Conservation (phyloP, 2,329 filamentous ascomycete genomes). For the Beauveria sp. region DNA sequence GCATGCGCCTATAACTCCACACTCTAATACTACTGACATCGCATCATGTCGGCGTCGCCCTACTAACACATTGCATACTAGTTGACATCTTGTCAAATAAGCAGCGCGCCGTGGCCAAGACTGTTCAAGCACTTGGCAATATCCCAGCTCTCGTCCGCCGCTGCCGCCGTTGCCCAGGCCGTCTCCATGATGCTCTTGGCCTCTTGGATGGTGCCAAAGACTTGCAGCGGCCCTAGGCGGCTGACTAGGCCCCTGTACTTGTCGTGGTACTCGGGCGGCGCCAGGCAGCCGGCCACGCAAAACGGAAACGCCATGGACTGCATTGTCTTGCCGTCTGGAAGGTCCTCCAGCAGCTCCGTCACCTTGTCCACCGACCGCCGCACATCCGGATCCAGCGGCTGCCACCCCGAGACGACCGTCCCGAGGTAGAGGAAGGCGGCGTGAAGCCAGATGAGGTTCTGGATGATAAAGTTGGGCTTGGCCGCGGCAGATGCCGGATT, state of each 20-base stretch:
- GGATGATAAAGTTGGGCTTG: constrained; percentile 17
- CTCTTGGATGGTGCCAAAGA: constrained; percentile 38
- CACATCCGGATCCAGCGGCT: constrained; percentile 36
- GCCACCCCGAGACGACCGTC: constrained; percentile 44
- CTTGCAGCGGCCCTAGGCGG: constrained; percentile 32
- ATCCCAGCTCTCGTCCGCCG: constrained; percentile 36
- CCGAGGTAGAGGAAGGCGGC: constrained; percentile 39
- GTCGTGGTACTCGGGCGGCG: constrained; percentile 30
- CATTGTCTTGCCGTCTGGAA: constrained; percentile 25
- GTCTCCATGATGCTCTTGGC: constrained; percentile 38
- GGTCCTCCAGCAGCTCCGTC: constrained; percentile 25
- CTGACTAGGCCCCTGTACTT: constrained; percentile 33
- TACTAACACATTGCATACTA: too few relatives aligned
- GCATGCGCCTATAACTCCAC: too few relatives aligned
- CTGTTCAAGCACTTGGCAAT: constrained; percentile 34
- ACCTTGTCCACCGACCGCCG: constrained; percentile 24
- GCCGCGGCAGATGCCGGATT: constrained; percentile 16
- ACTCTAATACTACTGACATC: too few relatives aligned
- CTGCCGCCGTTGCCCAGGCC: constrained; percentile 30
- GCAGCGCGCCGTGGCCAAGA: constrained; percentile 30
- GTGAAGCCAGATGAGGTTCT: constrained; percentile 39
- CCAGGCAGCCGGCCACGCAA: constrained; percentile 34
- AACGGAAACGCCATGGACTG: constrained; percentile 33
- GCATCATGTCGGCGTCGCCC: too few relatives aligned
- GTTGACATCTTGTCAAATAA: constrained; percentile 21